Evolutionary conservation across 495 filamentous ascomycete species (phyloP), one percentile per base, ranked within the genome.

Genomic region (Aspergillus diversus): DNA sequence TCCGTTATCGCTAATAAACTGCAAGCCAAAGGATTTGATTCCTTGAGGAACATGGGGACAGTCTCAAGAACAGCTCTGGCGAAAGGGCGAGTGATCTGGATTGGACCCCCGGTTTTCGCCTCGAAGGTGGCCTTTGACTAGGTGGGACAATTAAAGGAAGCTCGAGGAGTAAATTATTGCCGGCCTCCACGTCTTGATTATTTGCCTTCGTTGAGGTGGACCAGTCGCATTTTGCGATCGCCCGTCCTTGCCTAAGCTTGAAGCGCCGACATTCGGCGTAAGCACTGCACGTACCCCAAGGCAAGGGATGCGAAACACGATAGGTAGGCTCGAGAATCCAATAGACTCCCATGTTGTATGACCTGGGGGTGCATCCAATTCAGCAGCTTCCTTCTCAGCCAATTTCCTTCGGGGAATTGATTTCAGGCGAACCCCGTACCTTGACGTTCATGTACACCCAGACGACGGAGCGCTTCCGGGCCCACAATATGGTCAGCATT

Each of bases 261-360:
- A 55, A 48, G 59, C 32, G 39, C 35, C 50, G 42, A 32, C n/a
- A 9, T 43, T 32, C 62, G 37, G 49, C 47, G 48, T 49, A 54
- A 54, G 33, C 59, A 43, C 33, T 51, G 37, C 51, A 61, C 61
- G 52, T 61, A 47, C 49, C 61, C 32, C 27, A 16, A 55, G 51
- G 62, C 51, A 64, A 64, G 62, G 62, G 55, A 55, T 64, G 55
- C 54, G 56, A 64, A 60, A 64, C 62, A 64, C 51, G 56, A 55
- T 60, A 39, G 48, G 21, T n/a, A 13, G 39, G n/a, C 17, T 3
- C 9, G 37, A 43, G 8, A 51, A 47, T 53, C 51, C 51, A 65
- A 49, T 15, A 66, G 57, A 55, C 64, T 55, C 64, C 42, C 55
- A 52, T 48, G 35, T 47, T 58, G 57, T 42, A 16, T 54, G 27